These are phyloP conservation scores for Sporormia fimetaria DNA, from an alignment of 495 filamentous ascomycete genomes.

Conservation along the genomic window DNA sequence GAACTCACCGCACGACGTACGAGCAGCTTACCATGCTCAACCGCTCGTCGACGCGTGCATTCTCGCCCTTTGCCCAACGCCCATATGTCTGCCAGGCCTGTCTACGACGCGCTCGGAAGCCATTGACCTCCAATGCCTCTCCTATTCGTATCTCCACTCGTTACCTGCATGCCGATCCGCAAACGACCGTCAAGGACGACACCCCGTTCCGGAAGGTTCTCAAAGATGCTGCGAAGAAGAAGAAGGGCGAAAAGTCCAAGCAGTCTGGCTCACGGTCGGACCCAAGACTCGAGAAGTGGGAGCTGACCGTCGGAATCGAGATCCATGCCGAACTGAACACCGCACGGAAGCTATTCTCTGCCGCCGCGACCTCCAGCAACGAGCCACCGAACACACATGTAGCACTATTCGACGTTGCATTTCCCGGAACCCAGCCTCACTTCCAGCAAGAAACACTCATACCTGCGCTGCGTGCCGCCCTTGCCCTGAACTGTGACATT, in stretches of 20 bases:
- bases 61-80: conserved; percentile 2
- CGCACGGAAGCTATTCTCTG: conserved; percentile 70
- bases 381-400: conserved; percentile 74
- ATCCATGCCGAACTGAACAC: conserved; percentile 96
- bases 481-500: conserved; percentile 72
- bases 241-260: conserved; percentile 28
- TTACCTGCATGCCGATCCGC: conserved; percentile 10
- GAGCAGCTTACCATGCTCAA: conserved; percentile 4
- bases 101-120: conserved; percentile 7
- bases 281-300: conserved; percentile 53
- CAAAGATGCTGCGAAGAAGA: conserved; percentile 56
- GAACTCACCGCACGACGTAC: no score
- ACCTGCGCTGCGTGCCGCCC: conserved; percentile 77
- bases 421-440: conserved; percentile 76
- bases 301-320: conserved; percentile 89
- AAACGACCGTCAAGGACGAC: conserved; percentile 7
- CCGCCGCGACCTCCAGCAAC: conserved; percentile 57
- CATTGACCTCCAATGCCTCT: conserved; percentile 4
- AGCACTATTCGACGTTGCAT: conserved; percentile 75
- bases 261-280: conserved; percentile 33
- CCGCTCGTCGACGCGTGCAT: background rate
- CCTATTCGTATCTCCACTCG: conserved; percentile 1
- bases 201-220: conserved; percentile 61
- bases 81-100: conserved; percentile 18
- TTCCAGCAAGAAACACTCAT: conserved; percentile 78